These are phyloP conservation scores for Hanseniaspora uvarum DNA, from an alignment of 1,139 yeast species.

Conservation along the genomic window DNA sequence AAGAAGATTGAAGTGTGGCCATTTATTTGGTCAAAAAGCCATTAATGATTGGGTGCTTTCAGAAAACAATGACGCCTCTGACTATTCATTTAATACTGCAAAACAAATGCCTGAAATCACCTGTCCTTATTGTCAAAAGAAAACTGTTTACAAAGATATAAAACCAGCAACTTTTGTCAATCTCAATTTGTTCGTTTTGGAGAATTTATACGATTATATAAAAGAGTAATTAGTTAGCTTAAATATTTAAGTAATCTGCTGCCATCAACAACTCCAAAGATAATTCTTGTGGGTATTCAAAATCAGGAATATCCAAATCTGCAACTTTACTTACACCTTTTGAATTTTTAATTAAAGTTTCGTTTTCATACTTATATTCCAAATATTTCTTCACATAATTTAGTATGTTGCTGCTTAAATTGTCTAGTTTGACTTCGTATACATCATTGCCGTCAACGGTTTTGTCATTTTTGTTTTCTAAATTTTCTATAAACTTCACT, in stretches of 20 bases:
- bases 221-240: conserved; percentile 1
- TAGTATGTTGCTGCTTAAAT: conserved; percentile 63
- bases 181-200: neutral
- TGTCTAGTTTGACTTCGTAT: conserved; percentile 33
- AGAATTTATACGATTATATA: conserved; percentile 12
- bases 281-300: conserved; percentile 85
- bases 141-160: neutral
- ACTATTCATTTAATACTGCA: neutral
- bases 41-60: neutral
- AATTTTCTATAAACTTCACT: conserved; percentile 22
- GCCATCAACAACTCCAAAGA: conserved; percentile 85
- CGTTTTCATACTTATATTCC: conserved; percentile 63
- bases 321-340: conserved; percentile 39
- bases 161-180: conserved; percentile 2
- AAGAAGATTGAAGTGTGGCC: conserved; percentile 4
- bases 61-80: neutral
- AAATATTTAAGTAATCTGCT: conserved; percentile 69
- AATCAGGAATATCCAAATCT: conserved; percentile 58
- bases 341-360: conserved; percentile 20
- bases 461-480: conserved; percentile 25
- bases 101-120: neutral
- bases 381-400: conserved; percentile 80
- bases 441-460: conserved; percentile 33
- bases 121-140: conserved; percentile 11
- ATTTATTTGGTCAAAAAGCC: conserved; percentile 13